Base-by-base conservation (phyloP, 495 filamentous ascomycete genomes). In the Podospora bellae-mahoneyi region DNA sequence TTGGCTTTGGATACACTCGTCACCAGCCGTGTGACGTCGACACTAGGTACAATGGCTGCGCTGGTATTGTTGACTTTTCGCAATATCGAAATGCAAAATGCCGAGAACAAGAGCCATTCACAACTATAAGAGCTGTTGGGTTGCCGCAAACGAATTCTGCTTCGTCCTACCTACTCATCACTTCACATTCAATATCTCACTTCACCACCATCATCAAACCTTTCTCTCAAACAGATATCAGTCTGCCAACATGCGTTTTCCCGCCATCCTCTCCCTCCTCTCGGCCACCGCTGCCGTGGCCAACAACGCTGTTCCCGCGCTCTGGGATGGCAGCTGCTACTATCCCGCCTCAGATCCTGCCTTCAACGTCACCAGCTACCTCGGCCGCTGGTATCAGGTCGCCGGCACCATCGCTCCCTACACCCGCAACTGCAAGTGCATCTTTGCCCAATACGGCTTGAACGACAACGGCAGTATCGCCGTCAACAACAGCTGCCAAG, bases 351-450 rank as follows among this genome's bases (percentile, higher is more conserved):
- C 67, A n/a, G 70, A 72, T 60, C 44, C 60, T 19, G 70, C 53
- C 19, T 72, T 72, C 44, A 44, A 65, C 26, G 64, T 72, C 26
- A 44, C 53, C 34, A 53, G 67, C 9, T 72, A 72, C 64, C 67
- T 72, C 30, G 70, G 70, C 9, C 67, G 70, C 48, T 72, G 70
- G 70, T 72, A 72, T 61, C 70, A 72, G 61, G 70, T 72, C 26
- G 70, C 70, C 27, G 70, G 70, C 28, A 69, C 70, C 5, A n/a
- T 66, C 28, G 67, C 64, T 10, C 70, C 70, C 13, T 72, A 56
- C 56, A 72, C 60, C 55, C 20, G 28, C 34, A 53, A 44, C 55
- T 72, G 70, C 70, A 72, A 69, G 23, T 72, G 70, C 65, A 65
- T 60, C 16, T 65, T 27, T 57, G 70, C 70, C 15, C 64, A 72